Base-by-base conservation (phyloP, 192 early-diverging fungal species). In the Haplosporangium gracile region DNA sequence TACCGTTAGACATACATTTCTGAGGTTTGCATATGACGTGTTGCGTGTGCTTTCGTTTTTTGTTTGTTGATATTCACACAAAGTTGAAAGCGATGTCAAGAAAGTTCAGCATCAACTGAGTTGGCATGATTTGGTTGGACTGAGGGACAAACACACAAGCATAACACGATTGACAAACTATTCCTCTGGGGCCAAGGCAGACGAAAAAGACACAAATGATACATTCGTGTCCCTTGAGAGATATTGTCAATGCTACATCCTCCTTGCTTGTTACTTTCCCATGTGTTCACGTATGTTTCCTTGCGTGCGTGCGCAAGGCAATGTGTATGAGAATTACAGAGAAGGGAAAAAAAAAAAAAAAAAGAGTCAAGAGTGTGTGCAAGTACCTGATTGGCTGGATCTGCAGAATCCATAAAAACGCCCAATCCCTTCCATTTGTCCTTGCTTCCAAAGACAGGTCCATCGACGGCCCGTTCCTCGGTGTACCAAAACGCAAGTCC, bases 401-500 rank as follows among this genome's bases (percentile, higher is more conserved):
- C 89, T 7, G 82, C 82, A n/a, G 94, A 93, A 77, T 95, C 94
- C 80, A 96, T 91, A 72, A 93, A 90, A 49, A 96, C 68, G 20
- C 90, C 93, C 43, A 96, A 36, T 22, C 94, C 95, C 32, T 90
- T 78, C 92, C 93, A 96, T 29, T 90, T 80, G 86, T 96, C 95
- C 74, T 91, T 88, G 63, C 76, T 90, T 22, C 95, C 95, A 89
- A 91, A 93, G 24, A 95, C 82, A 26, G 92, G 91, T 20, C 80
- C 85, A 9, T 87, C 75, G 55, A 76, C 72, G 6, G 79, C 63
- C 22, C 76, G 45, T 0, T 82, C 90, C 5, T 82, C 68, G 0
- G 94, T 92, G 77, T 97, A 97, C 96, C 96, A 97, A 72, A 97
- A 92, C 36, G 95, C 96, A 8, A 97, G 73, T 0, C 96, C 96